Conservation (phyloP, 805 yeast species). For the Barnettozyma vustinii region DNA sequence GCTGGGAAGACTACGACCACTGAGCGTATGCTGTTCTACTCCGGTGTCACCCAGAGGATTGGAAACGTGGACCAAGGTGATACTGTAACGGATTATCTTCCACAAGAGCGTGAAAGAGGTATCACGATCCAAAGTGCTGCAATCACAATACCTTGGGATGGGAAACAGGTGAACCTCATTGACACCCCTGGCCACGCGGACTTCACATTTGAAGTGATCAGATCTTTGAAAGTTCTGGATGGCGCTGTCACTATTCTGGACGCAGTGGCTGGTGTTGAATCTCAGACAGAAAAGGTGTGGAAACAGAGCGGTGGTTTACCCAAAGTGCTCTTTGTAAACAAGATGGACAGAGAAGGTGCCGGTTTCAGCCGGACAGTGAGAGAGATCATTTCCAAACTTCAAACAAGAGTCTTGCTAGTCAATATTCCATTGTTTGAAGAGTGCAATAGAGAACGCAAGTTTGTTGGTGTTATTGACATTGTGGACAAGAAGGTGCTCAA, state of each 20-base stretch:
- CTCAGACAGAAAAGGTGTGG: conserved; percentile 98
- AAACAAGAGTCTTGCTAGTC: conserved; percentile 68
- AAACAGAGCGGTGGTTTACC: conserved; percentile 79
- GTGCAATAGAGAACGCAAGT: conserved; percentile 33
- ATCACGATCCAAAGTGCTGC: conserved; percentile 97
- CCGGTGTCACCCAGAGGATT: conserved; percentile 72
- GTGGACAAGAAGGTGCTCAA: conserved; percentile 52
- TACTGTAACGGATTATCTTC: conserved; percentile 88
- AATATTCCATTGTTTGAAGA: conserved; percentile 69
- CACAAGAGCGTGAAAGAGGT: conserved; percentile 88
- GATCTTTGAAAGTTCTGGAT: conserved; percentile 86
- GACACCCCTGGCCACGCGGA: conserved; percentile 99
- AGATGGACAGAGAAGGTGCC: conserved; percentile 96
- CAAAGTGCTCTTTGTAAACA: conserved; percentile 74
- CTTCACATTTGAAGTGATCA: conserved; percentile 88
- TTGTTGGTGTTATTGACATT: conserved; percentile 74
- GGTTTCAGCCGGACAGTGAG: conserved; percentile 87
- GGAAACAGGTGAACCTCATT: conserved; percentile 72
- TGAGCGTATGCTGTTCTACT: conserved; percentile 86
- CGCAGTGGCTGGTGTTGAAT: conserved; percentile 97
- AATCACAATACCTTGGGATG: conserved; percentile 82
- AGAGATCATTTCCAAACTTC: conserved; percentile 71
- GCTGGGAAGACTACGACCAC: conserved; percentile 99
- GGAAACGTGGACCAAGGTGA: conserved; percentile 97
- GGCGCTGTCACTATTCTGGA: conserved; percentile 92